phyloP scores from a whole-genome alignment of 1,284 basidiomycete genomes.

The Caloboletus firmus region DNA sequence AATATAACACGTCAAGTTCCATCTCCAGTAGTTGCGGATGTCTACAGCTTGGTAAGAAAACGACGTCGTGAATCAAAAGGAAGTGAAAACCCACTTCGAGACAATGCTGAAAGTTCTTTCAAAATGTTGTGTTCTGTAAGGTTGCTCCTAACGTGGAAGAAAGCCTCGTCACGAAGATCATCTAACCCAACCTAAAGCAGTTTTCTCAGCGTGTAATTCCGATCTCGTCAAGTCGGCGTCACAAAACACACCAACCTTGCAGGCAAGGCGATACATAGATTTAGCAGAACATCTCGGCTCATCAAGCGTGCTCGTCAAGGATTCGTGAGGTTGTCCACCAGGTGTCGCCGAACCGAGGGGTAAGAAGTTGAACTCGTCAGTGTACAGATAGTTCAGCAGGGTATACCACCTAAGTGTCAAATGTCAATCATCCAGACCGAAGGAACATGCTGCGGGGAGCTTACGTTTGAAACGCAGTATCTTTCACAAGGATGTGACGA shows the following conservation, averaged over 20 bases:
- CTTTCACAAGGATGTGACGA: constrained; percentile 24
- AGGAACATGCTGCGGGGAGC: not conserved
- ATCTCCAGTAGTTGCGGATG: constrained; percentile 25
- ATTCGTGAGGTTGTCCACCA: not conserved
- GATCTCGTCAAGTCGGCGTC: not conserved
- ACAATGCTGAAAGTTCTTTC: constrained; percentile 23
- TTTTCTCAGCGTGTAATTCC: not conserved
- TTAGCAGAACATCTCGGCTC: constrained; percentile 27
- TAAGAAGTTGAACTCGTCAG: constrained; percentile 18
- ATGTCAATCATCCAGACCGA: not conserved
- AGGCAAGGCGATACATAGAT: constrained; percentile 33
- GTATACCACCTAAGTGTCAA: constrained; percentile 23
- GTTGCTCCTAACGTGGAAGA: constrained; percentile 18
- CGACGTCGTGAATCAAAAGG: not conserved
- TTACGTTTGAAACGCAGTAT: constrained; percentile 23
- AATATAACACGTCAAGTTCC: constrained; percentile 27
- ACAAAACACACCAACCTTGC: constrained; percentile 17
- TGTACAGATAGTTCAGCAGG: constrained; percentile 31
- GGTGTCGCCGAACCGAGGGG: constrained; percentile 16
- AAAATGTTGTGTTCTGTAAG: constrained; percentile 30
- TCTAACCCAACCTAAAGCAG: constrained; percentile 24
- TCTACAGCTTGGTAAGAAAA: constrained; percentile 3
- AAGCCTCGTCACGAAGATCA: constrained; percentile 21
- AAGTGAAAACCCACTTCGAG: constrained; percentile 14
- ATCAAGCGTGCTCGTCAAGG: constrained; percentile 1